These are phyloP conservation scores for Sarocladiaceae sp. DNA, from an alignment of 2,329 filamentous ascomycete species.

Conservation along the genomic window DNA sequence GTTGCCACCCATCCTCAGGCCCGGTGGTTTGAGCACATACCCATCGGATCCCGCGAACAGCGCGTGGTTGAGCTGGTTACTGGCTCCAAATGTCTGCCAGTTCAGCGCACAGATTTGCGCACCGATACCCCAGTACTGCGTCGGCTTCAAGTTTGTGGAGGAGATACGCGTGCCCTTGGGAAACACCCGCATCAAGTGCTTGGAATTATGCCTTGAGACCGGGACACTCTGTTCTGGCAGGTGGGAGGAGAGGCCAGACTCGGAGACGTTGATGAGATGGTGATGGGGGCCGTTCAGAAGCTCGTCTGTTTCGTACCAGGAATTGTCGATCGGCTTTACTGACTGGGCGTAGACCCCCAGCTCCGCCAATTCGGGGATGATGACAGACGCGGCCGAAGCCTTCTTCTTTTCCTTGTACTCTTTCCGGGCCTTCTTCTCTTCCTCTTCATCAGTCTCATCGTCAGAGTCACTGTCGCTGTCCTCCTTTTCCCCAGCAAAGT, in stretches of 20 bases:
- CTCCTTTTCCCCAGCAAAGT: conserved; percentile 43
- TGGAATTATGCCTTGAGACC: conserved; percentile 55
- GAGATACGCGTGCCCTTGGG: conserved; percentile 64
- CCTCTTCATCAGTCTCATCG: conserved; percentile 36
- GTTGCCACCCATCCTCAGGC: conserved; percentile 49
- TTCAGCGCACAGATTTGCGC: conserved; percentile 66
- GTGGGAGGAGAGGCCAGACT: conserved; percentile 48
- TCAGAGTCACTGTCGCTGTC: conserved; percentile 29
- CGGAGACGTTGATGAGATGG: conserved; percentile 64
- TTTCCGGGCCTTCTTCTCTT: conserved; percentile 39
- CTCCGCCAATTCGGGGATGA: conserved; percentile 58
- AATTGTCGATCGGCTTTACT: conserved; percentile 59
- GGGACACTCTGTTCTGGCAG: conserved; percentile 38
- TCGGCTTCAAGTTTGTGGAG: conserved; percentile 56
- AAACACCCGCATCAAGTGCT: conserved; percentile 63
- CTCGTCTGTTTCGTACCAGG: conserved; percentile 50
- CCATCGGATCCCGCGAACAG: conserved; percentile 60
- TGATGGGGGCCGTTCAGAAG: conserved; percentile 54
- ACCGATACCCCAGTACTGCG: conserved; percentile 60
- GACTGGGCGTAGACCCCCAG: conserved; percentile 65
- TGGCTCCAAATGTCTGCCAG: conserved; percentile 61
- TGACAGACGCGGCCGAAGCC: conserved; percentile 36
- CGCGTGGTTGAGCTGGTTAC: conserved; percentile 63
- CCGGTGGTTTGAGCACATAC: conserved; percentile 58
- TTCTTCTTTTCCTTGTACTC: conserved; percentile 47